Conservation (phyloP, 179 eudicot genomes). For the Corrigiola litoralis region DNA sequence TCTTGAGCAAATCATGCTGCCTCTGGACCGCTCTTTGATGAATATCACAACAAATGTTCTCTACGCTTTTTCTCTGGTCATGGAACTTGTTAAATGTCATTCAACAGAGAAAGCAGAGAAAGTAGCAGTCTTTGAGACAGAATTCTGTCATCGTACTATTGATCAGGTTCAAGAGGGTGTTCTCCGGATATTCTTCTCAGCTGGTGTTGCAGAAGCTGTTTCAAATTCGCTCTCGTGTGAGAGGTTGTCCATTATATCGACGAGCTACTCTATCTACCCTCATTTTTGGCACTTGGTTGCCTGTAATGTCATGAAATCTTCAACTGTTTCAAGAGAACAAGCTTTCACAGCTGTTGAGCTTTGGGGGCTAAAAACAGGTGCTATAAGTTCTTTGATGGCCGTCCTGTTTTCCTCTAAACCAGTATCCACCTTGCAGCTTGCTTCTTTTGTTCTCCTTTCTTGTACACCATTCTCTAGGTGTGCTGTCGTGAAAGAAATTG, state of each 20-base stretch:
- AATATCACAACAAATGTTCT: slow-evolving; percentile 68
- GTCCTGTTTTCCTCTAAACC: slow-evolving; percentile 68
- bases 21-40: slow-evolving; percentile 36
- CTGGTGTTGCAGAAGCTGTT: slow-evolving; percentile 73
- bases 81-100: slow-evolving; percentile 34
- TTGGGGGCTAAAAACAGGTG: slow-evolving; percentile 84
- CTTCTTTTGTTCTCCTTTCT: slow-evolving; percentile 83
- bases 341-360: slow-evolving; percentile 76
- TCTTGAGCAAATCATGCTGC: slow-evolving; percentile 31
- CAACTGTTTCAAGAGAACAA: slow-evolving; percentile 63
- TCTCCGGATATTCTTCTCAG: slow-evolving; percentile 81
- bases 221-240: slow-evolving; percentile 40
- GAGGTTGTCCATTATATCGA: slow-evolving; percentile 52
- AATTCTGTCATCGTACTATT: slow-evolving; percentile 45
- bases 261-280: slow-evolving; percentile 39
- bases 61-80: slow-evolving; percentile 52
- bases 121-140: slow-evolving; percentile 33
- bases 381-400: slow-evolving; percentile 75
- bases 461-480: slow-evolving; percentile 48
- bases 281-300: slow-evolving; percentile 83
- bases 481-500: slow-evolving; percentile 40
- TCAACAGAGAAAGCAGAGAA: slow-evolving; percentile 32
- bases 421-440: slow-evolving; percentile 54
- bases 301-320: slow-evolving; percentile 52
- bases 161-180: slow-evolving; percentile 74